A percentile compares a stretch with the other conserved stretches of the same genome.
These are phyloP conservation scores for Zalaria obscura DNA, from an alignment of 2,329 filamentous ascomycete genomes.

Conservation along the genomic window DNA sequence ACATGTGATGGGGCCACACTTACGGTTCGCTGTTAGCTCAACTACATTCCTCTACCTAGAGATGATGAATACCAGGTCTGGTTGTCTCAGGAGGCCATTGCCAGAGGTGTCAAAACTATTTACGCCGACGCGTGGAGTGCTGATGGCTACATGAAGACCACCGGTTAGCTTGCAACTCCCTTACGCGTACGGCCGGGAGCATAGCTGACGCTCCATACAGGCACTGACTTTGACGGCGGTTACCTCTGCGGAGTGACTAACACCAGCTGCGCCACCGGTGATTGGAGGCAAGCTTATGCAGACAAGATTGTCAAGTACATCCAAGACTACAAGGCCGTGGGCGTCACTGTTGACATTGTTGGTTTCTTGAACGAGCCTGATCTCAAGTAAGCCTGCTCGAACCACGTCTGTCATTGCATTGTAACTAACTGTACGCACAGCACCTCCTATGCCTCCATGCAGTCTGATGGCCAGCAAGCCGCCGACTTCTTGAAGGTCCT, in stretches of 20 bases:
- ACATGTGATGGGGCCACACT: constrained; percentile 30
- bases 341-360: constrained; percentile 26
- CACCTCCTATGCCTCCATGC: constrained; percentile 32
- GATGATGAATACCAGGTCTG: constrained; percentile 32
- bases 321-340: constrained; percentile 25
- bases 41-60: constrained; percentile 9
- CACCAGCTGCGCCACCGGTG: constrained; percentile 25
- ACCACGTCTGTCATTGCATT: background rate
- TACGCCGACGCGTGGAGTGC: constrained; percentile 38
- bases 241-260: constrained; percentile 31
- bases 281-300: constrained; percentile 36
- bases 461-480: constrained; percentile 30
- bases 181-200: background rate
- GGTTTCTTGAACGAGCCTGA: constrained; percentile 34
- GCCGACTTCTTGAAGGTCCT: constrained; percentile 38
- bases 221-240: constrained; percentile 23
- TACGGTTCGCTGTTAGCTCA: constrained; percentile 21
- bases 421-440: background rate
- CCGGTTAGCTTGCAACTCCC: constrained; percentile 10
- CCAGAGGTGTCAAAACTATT: constrained; percentile 30
- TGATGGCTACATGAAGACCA: constrained; percentile 39
- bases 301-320: constrained; percentile 34
- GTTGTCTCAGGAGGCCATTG: constrained; percentile 34
- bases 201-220: background rate
- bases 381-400: constrained; percentile 12